phyloP scores from a whole-genome alignment of 2,329 filamentous ascomycete species.

The Aureobasidium uvarum region DNA sequence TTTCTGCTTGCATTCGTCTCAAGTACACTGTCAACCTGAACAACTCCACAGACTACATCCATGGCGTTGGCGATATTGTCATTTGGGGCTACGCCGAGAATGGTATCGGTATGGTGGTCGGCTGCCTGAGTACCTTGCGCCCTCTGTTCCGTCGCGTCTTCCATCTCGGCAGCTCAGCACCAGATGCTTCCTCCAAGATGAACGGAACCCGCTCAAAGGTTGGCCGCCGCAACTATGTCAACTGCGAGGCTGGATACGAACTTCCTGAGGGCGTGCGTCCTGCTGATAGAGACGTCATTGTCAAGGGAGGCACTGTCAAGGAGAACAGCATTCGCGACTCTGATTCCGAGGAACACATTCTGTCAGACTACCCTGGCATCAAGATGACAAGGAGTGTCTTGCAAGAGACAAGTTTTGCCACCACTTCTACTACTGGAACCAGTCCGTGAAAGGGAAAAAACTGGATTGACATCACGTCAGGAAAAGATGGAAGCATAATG shows the following conservation, averaged over 20 bases:
- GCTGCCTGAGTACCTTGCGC: constrained; percentile 38
- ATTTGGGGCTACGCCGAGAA: constrained; percentile 43
- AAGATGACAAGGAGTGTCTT: constrained; percentile 25
- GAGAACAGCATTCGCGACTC: constrained; percentile 18
- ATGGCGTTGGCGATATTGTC: constrained; percentile 37
- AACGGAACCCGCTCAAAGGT: constrained; percentile 4
- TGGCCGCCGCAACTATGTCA: constrained; percentile 15
- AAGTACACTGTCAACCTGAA: constrained; percentile 41
- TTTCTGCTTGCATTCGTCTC: constrained; percentile 39
- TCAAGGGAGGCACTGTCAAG: constrained; percentile 23
- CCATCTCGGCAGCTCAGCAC: constrained; percentile 21
- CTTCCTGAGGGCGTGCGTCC: constrained; percentile 3
- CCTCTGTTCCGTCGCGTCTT: constrained; percentile 37
- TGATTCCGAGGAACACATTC: constrained; percentile 25
- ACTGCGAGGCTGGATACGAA: constrained; percentile 20
- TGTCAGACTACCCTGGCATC: constrained; percentile 18
- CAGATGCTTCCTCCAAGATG: constrained; percentile 11
- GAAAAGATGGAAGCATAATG: background rate
- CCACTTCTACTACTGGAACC: background rate
- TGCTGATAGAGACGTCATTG: background rate
- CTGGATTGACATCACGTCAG: background rate
- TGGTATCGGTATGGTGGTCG: constrained; percentile 40
- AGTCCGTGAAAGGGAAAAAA: background rate
- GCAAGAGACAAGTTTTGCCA: constrained; percentile 23
- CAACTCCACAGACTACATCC: constrained; percentile 37